Evolutionary conservation across 768 basidiomycete genomes (phyloP), one percentile per base, ranked within the genome.

Genomic region (Trametes sanguinea): DNA sequence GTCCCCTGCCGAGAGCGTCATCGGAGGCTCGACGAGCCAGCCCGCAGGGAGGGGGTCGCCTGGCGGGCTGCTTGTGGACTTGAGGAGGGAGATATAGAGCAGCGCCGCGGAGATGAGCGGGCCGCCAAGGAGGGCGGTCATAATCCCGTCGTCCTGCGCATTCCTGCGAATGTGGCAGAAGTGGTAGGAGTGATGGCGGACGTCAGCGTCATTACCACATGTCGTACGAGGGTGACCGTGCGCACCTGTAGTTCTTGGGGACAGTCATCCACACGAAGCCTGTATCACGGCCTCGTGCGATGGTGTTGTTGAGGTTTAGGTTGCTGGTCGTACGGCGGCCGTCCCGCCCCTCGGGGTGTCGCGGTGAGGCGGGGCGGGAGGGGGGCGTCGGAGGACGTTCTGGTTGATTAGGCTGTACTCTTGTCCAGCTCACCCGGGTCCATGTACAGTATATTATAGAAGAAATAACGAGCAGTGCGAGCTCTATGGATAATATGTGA

Each of bases 251-350:
- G 69, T 94, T 92, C 74, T 92, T 92, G 0, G 90, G 88, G 4
- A 92, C 90, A 14, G 92, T 89, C 92, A 94, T 94, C 91, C 91
- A 94, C 29, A 94, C 81, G 69, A 86, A 90, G 37, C 87, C 86
- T 58, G 86, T 84, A 68, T 84, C 82, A 27, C 77, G 76, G 74
- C 81, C 84, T 62, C 75, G 76, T 53, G 67, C 66, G 32, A 68
- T 61, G 33, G 67, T 55, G 30, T 54, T 50, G 56, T 72, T 70
- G 54, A 63, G 46, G 54, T 53, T 61, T 9, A 56, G 56, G 40
- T 53, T 46, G n/a, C 71, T 61, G 17, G 71, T 61, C 7, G 66
- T 54, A 48, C 81, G 83, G 69, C 74, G 82, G 47, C 65, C 66
- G 10, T 86, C 85, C 40, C 81, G 82, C 54, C 65, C 53, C 27